Evolutionary conservation across 768 basidiomycete genomes (phyloP), one percentile per base, ranked within the genome.

Genomic region (Myochromella boudieri): DNA sequence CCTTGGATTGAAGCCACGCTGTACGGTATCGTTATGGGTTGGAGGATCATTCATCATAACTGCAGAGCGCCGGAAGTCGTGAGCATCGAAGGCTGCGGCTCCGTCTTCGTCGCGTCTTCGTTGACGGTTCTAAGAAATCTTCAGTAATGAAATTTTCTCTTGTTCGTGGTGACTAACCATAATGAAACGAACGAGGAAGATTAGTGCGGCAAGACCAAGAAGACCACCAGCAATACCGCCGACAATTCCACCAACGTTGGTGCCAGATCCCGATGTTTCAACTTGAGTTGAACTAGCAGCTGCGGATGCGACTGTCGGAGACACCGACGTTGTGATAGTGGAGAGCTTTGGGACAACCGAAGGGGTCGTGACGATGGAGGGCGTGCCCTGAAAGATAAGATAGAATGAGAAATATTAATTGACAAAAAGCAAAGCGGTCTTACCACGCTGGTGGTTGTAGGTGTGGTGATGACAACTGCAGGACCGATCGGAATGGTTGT

Each of bases 31-130:
- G 36, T 70, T 66, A 36, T 68, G 68, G 4, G 68, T 67, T 21
- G 66, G 68, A n/a, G 76, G 72, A 53, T 85, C 84, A 37, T 80
- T 69, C 18, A 82, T 66, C 18, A 86, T 61, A 12, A 82, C 59
- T n/a, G 77, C 78, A 11, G 86, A 87, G 42, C 82, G 80, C 42
- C 79, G 77, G 73, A 86, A 86, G 8, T 75, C 75, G 34, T 67
- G 62, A 1, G 82, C 64, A 51, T 80, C 74, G 62, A 86, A 89
- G 15, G 58, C 64, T 37, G 63, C 58, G 21, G 75, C 72, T 0
- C 68, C 68, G n/a, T 69, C 63, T 15, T 66, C 69, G 53, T 69
- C 67, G 38, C 71, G 66, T 27, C 66, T 68, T 29, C 74, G 76
- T 42, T 75, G 74, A 72, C 80, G 51, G 20, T 51, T 37, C 39